Evolutionary conservation across 768 basidiomycete species (phyloP).

Genomic region (Hypholoma fasciculare): DNA sequence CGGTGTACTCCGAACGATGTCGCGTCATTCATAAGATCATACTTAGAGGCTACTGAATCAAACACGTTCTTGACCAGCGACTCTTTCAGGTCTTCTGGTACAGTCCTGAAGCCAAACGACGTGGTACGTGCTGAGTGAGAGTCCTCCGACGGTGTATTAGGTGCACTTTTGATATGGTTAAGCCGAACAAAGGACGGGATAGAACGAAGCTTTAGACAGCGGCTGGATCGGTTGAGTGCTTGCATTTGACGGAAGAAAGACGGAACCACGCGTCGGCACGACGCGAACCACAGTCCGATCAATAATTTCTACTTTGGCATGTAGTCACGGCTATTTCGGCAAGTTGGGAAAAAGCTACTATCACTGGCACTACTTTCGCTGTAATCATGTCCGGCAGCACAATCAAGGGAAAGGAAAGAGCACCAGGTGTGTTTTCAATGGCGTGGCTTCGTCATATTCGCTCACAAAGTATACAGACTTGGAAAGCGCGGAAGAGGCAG

Average conservation of each 20-base stretch:
- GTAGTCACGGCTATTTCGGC: constrained; percentile 5
- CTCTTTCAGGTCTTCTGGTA: constrained; percentile 88
- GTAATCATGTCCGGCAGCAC: constrained; percentile 17
- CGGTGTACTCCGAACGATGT: constrained; percentile 95
- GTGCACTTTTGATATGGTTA: constrained; percentile 22
- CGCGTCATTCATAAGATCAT: constrained; percentile 99
- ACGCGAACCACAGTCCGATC: constrained; percentile 10
- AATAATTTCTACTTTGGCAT: constrained; percentile 10
- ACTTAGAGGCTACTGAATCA: constrained; percentile 91
- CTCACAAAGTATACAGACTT: constrained; percentile 11
- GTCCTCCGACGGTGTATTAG: constrained; percentile 12
- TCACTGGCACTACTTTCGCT: not conserved
- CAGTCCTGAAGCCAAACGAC: constrained; percentile 92
- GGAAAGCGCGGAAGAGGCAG: not conserved
- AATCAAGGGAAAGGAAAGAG: constrained; percentile 48
- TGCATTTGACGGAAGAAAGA: constrained; percentile 17
- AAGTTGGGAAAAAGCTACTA: constrained; percentile 4
- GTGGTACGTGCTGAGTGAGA: constrained; percentile 46
- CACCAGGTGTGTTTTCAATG: constrained; percentile 27
- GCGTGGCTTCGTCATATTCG: not conserved
- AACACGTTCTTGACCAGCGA: constrained; percentile 90
- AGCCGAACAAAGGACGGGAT: constrained; percentile 11
- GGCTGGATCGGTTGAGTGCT: constrained; percentile 15
- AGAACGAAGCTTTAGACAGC: constrained; percentile 17
- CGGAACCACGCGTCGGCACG: not conserved